A percentile compares a stretch with the other conserved stretches of the same genome.
phyloP scores from a whole-genome alignment of 179 eudicot genomes.

The Corrigiola litoralis region DNA sequence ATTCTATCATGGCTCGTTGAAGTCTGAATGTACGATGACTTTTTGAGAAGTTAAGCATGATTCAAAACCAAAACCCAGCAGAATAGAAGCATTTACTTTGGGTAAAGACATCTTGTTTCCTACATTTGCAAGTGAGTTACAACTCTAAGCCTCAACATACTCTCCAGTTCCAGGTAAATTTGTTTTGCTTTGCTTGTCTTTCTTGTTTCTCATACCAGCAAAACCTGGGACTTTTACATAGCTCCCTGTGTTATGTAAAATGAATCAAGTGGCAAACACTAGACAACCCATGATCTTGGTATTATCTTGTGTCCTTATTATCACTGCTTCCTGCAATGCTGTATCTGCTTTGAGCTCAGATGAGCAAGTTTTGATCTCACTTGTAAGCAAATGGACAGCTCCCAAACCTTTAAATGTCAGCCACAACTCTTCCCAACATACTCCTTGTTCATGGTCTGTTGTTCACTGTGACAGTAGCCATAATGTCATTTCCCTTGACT shows the following conservation, averaged over 20 bases:
- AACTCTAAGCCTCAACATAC: not conserved
- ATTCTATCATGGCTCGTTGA: not conserved
- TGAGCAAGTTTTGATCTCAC: slow-evolving; percentile 50
- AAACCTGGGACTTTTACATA: not conserved
- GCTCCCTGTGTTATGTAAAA: not conserved
- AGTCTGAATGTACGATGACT: slow-evolving; percentile 14
- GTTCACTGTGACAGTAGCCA: slow-evolving; percentile 39
- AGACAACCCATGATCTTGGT: slow-evolving; percentile 7
- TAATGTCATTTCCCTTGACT: slow-evolving; percentile 36
- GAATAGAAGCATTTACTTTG: not conserved
- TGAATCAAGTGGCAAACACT: not conserved
- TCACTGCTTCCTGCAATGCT: not conserved
- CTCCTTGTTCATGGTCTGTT: slow-evolving; percentile 75
- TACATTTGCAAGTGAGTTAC: not conserved
- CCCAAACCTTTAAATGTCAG: slow-evolving; percentile 39
- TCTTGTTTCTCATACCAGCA: not conserved
- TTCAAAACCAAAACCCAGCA: not conserved
- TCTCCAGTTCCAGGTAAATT: slow-evolving; percentile 4
- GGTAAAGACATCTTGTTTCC: not conserved
- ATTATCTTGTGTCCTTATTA: not conserved
- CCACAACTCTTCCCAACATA: slow-evolving; percentile 57
- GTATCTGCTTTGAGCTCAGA: slow-evolving; percentile 46
- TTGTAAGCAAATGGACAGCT: slow-evolving; percentile 48
- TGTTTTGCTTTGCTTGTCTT: not conserved
- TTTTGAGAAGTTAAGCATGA: not conserved